Evolutionary conservation across 306 rosid species (phyloP), one percentile per base, ranked within the genome.

Genomic region (Pyrus communis): DNA sequence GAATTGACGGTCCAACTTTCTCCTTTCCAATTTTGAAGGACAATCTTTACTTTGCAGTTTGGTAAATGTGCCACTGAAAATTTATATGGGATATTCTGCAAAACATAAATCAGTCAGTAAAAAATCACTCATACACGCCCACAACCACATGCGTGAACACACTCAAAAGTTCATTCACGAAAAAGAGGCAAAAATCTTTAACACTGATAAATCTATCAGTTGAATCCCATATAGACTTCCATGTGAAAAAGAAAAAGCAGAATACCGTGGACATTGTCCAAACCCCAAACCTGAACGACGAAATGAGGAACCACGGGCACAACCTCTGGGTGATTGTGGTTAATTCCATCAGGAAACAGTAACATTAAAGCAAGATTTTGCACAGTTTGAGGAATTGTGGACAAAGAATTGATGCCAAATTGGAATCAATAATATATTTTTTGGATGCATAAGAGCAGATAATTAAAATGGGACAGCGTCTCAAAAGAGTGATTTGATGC

Each of bases 1-100:
- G 98, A 91, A 85, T 93, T 93, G 76, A 93, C 98, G 2, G 90
- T 88, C 98, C 98, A 93, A 68, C 81, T 79, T 81, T 93, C 97
- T 73, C 97, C 98, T 78, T 88, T 87, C 80, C 87, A 75, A 85
- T 93, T 93, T 64, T 85, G 93, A 86, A 93, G 98, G 80, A 84
- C 88, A 58, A 93, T 84, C 85, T 90, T 91, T 72, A 85, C 83
- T 85, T 91, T 93, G 82, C 91, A 86, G 83, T 89, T 91, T 35
- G 97, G 98, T 81, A 93, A 92, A 84, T 93, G 94, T 13, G 87
- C 90, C 97, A 85, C 92, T 0, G 98, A 90, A 84, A 93, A 93
- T 70, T 91, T 86, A 77, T 81, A 90, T 1, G 98, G 98, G 62
- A 93, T 88, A 78, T 93, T 93, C 97, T 93, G 96, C 87, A 79